Conservation (phyloP, 768 basidiomycete species). For the Trametes elegans region DNA sequence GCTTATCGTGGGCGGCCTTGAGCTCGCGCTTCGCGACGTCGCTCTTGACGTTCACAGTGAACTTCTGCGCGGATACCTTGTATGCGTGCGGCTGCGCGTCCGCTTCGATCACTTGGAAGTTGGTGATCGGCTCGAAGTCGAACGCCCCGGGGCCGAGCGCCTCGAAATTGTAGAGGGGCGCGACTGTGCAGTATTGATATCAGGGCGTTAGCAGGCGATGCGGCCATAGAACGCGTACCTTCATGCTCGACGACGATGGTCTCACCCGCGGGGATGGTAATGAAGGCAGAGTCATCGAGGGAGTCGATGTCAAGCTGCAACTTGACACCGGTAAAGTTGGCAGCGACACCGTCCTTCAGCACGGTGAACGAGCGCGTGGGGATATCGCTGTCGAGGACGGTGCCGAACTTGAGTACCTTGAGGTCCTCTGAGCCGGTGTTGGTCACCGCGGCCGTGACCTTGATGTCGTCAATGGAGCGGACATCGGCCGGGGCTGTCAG, state of each 20-base stretch:
- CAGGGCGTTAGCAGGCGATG: no score
- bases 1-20: conserved; percentile 27
- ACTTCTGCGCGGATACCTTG: conserved; percentile 26
- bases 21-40: conserved; percentile 37
- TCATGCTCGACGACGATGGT: conserved; percentile 39
- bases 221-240: conserved; percentile 27
- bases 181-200: conserved; percentile 37
- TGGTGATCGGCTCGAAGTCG: conserved; percentile 39
- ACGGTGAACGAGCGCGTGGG: conserved; percentile 45
- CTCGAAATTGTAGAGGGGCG: conserved; percentile 42
- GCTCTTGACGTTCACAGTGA: conserved; percentile 36
- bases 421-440: conserved; percentile 40
- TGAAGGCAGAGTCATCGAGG: conserved; percentile 39
- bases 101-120: conserved; percentile 34
- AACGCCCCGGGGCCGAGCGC: conserved; percentile 39
- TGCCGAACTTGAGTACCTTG: conserved; percentile 46
- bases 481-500: conserved; percentile 28
- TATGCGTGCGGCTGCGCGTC: conserved; percentile 28
- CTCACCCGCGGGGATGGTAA: conserved; percentile 40
- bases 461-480: conserved; percentile 38
- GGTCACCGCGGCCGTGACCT: conserved; percentile 40
- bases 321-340: conserved; percentile 45
- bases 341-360: conserved; percentile 37
- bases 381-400: conserved; percentile 42
- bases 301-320: conserved; percentile 32